phyloP scores from a whole-genome alignment of 108 stramenopile species.

The Fragilariopsis cylindrus region DNA sequence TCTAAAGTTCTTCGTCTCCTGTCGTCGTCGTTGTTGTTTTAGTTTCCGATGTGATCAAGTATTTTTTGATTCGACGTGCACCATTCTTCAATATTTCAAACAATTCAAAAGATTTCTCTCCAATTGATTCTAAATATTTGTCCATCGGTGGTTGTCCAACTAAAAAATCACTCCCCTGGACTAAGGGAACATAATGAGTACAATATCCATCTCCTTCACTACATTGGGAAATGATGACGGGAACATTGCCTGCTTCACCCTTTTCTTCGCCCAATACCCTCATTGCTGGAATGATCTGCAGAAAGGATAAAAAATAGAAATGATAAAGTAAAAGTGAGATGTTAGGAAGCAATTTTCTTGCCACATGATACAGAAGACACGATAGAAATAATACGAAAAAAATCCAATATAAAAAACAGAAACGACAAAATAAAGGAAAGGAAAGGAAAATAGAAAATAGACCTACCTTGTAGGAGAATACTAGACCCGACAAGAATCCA shows the following conservation, averaged over 20 bases:
- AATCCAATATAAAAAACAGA: neutral
- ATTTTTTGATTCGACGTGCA: neutral
- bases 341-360: neutral
- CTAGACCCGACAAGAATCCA: constrained; percentile 69
- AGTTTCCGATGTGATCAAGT: no score
- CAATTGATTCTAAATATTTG: constrained; percentile 18
- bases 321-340: constrained; percentile 5
- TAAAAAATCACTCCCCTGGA: constrained; percentile 52
- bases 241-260: constrained; percentile 26
- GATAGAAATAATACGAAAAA: neutral
- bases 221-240: constrained; percentile 70
- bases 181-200: constrained; percentile 73
- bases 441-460: neutral
- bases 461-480: constrained; percentile 65
- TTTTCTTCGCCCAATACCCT: constrained; percentile 51
- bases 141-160: constrained; percentile 42
- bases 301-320: neutral
- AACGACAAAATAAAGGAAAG: neutral
- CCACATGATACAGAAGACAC: neutral
- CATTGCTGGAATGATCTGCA: constrained; percentile 69
- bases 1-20: no score
- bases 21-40: no score
- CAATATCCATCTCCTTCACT: constrained; percentile 66
- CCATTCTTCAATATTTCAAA: constrained; percentile 18
- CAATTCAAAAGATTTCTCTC: constrained; percentile 6